Base-by-base conservation (phyloP, 2,329 filamentous ascomycete species). In the Alternaria arborescens region DNA sequence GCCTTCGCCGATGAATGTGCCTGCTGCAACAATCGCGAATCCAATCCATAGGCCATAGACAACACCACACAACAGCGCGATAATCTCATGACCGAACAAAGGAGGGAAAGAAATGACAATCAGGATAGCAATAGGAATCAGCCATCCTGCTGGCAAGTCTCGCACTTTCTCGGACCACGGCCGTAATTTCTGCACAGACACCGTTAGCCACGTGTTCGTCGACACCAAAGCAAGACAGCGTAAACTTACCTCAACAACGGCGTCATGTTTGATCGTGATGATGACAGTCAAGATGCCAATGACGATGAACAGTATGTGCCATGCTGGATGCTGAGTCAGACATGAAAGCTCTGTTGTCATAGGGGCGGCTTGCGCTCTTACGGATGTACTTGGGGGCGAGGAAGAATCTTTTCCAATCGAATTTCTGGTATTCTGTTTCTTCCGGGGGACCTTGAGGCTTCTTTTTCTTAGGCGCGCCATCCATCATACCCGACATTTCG, bases 1-100 rank as follows among this genome's bases (percentile, higher is more conserved):
- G 73, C 73, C 67, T 61, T 77, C 75, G 26, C 75, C 75, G 26
- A 76, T 65, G 48, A 77, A 77, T 1, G 75, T 77, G 16, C 75
- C 75, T 8, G 71, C 73, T 12, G 73, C 73, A 11, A 77, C 72
- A 36, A 77, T 67, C 3, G 67, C 72, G 43, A 77, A 77, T 10
- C 74, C 75, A 12, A 77, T 69, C 72, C 74, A 75, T 3, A 77
- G 65, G 3, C 73, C 74, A 41, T 73, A 77, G 7, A 77, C 71
- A 4, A 77, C 70, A 69, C 75, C 75, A 60, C 75, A 77, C 26
- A 77, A 61, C 32, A 77, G 28, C 2, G 71, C 75, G 48, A 77
- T 67, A 20, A 77, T 67, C 30, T 77, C 75, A 41, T 77, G 72
- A 16, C 75, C 75, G 51, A 77, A 77, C 0, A 77, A 62, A 10